A percentile compares a stretch with the other conserved stretches of the same genome.
phyloP scores from a whole-genome alignment of 1,284 basidiomycete species.

The Boletellus deceptivus region DNA sequence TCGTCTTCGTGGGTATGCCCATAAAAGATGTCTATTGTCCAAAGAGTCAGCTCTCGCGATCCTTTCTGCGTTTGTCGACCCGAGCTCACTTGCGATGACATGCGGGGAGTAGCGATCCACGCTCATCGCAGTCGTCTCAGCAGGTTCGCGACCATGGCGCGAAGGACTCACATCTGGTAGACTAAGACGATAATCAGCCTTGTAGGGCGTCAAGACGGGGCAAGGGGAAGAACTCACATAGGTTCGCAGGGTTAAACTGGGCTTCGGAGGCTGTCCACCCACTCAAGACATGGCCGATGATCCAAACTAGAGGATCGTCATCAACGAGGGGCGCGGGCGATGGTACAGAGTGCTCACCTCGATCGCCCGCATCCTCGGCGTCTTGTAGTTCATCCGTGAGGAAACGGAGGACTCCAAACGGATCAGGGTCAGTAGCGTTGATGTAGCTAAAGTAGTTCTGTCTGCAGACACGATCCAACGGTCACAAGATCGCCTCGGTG shows the following conservation, averaged over 20 bases:
- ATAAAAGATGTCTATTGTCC: conserved; percentile 60
- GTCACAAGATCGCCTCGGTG: neutral
- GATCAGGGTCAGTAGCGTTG: conserved; percentile 66
- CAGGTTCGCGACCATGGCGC: neutral
- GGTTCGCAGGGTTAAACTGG: conserved; percentile 56
- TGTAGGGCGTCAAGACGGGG: neutral
- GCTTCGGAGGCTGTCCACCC: conserved; percentile 54
- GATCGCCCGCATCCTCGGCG: conserved; percentile 65
- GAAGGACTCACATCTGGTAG: neutral
- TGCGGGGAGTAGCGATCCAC: neutral
- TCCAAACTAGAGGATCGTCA: conserved; percentile 55
- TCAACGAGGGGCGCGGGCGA: neutral
- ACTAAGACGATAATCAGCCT: neutral
- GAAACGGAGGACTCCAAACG: conserved; percentile 73
- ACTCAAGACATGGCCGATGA: conserved; percentile 27
- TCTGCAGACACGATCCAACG: conserved; percentile 28
- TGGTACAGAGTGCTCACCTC: conserved; percentile 39
- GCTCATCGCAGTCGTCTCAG: neutral
- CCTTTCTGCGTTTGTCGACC: neutral
- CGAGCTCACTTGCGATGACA: neutral
- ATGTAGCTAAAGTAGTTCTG: conserved; percentile 75
- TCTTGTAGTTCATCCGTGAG: conserved; percentile 78
- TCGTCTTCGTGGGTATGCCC: conserved; percentile 84
- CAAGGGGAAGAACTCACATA: conserved; percentile 48
- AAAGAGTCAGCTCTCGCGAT: neutral